Percentiles rank a stretch among this genome's conserved stretches.
phyloP scores from a whole-genome alignment of 495 filamentous ascomycete genomes.

The Xylaria curta region DNA sequence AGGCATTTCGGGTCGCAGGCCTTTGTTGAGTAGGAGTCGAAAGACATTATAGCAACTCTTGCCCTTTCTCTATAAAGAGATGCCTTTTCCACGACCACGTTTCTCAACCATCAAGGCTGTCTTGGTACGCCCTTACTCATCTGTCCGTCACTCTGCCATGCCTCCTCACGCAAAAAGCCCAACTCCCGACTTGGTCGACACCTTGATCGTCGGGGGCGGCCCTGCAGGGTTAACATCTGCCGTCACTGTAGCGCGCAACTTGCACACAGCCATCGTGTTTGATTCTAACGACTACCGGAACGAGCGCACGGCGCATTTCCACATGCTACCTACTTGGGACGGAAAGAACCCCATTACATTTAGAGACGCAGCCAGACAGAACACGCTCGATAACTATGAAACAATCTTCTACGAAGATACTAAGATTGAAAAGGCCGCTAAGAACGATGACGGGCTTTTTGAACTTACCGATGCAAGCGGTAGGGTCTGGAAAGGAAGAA shows the following conservation, averaged over 20 bases:
- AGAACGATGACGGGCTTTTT: conserved; percentile 35
- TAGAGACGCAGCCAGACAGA: conserved; percentile 38
- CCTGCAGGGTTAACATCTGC: conserved; percentile 59
- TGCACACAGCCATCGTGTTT: conserved; percentile 53
- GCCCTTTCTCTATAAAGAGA: too few relatives aligned
- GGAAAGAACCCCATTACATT: conserved; percentile 45
- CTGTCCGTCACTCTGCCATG: not conserved
- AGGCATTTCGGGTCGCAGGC: too few relatives aligned
- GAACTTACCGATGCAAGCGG: conserved; percentile 39
- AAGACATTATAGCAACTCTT: too few relatives aligned
- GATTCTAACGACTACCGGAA: conserved; percentile 59
- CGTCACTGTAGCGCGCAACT: conserved; percentile 50
- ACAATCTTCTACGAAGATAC: conserved; percentile 33
- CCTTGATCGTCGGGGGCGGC: conserved; percentile 61
- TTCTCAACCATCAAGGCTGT: too few relatives aligned
- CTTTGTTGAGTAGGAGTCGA: too few relatives aligned
- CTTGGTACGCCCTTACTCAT: too few relatives aligned
- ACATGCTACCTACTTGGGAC: conserved; percentile 55
- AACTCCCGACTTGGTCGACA: conserved; percentile 38
- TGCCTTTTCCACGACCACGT: too few relatives aligned
- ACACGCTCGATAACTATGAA: conserved; percentile 46
- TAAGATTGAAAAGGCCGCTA: conserved; percentile 27
- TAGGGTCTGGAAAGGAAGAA: conserved; percentile 45
- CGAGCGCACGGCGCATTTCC: conserved; percentile 47
- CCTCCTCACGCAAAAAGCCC: not conserved